These are phyloP conservation scores for Paracorniculantispora psalliotae DNA, from an alignment of 2,329 filamentous ascomycete species.

Conservation along the genomic window DNA sequence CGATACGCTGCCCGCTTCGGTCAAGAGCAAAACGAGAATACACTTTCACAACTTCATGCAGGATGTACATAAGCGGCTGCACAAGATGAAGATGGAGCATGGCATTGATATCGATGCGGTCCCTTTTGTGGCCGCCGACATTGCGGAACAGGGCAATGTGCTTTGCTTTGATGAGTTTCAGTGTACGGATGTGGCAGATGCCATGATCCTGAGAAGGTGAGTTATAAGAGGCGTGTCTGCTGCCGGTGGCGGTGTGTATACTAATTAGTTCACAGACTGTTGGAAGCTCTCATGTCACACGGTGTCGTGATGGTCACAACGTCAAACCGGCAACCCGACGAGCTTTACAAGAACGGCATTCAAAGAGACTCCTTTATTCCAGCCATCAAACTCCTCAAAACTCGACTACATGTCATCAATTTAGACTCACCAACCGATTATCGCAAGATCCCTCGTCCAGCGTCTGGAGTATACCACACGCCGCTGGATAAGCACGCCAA, in stretches of 20 bases:
- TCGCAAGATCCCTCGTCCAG: constrained; percentile 89
- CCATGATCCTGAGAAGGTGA: constrained; percentile 86
- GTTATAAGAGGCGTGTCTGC: neutral
- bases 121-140: constrained; percentile 90
- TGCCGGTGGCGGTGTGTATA: neutral
- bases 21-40: constrained; percentile 81
- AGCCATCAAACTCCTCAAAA: constrained; percentile 87
- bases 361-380: constrained; percentile 94
- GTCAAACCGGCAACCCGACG: constrained; percentile 91
- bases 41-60: constrained; percentile 99
- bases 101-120: constrained; percentile 87
- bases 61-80: constrained; percentile 85
- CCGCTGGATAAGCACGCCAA: constrained; percentile 73
- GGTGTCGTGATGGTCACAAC: constrained; percentile 96
- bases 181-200: constrained; percentile 95
- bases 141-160: constrained; percentile 78
- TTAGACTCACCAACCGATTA: constrained; percentile 95
- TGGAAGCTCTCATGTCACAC: constrained; percentile 90
- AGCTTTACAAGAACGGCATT: constrained; percentile 97
- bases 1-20: constrained; percentile 78
- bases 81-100: constrained; percentile 82
- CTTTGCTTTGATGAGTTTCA: constrained; percentile 99
- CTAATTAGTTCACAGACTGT: constrained; percentile 46
- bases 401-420: constrained; percentile 80
- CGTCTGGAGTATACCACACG: constrained; percentile 90